Conservation (phyloP, 352 stramenopile species). For the Phytophthora litchii region DNA sequence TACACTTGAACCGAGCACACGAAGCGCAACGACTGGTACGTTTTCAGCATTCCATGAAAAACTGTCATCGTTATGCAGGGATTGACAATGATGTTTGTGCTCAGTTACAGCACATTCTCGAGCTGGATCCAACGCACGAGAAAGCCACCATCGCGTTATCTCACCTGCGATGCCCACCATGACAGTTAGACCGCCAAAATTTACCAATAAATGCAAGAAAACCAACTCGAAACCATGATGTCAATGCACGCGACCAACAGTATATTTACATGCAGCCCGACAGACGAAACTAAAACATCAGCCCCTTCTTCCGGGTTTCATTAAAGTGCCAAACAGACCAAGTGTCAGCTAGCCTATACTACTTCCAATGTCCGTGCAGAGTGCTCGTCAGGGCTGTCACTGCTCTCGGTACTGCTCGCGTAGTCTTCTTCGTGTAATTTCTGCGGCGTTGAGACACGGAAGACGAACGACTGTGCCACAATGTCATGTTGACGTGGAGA, state of each 20-base stretch:
- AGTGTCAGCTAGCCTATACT: slow-evolving; percentile 41
- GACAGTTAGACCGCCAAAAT: not conserved
- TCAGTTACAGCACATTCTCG: slow-evolving; percentile 43
- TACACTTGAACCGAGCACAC: slow-evolving; percentile 36
- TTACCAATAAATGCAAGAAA: not conserved
- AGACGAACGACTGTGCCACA: slow-evolving; percentile 89
- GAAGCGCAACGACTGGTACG: slow-evolving; percentile 45
- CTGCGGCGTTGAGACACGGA: slow-evolving; percentile 84
- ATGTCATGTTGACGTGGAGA: slow-evolving; percentile 86
- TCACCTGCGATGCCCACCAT: slow-evolving; percentile 18
- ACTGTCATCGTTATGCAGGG: slow-evolving; percentile 2
- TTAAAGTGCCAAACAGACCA: slow-evolving; percentile 33
- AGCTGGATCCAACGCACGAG: slow-evolving; percentile 42
- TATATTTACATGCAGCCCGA: slow-evolving; percentile 38
- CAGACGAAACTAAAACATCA: slow-evolving; percentile 19
- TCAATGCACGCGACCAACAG: slow-evolving; percentile 23
- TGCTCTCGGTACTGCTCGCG: slow-evolving; percentile 51
- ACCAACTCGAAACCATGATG: no score
- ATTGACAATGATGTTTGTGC: slow-evolving; percentile 1
- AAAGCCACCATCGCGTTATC: slow-evolving; percentile 42
- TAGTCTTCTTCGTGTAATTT: slow-evolving; percentile 70
- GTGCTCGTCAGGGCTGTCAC: slow-evolving; percentile 40
- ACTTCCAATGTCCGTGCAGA: slow-evolving; percentile 44
- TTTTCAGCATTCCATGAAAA: slow-evolving; percentile 9
- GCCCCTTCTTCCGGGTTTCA: slow-evolving; percentile 39